phyloP scores from a whole-genome alignment of 2,329 filamentous ascomycete genomes.

The Zymoseptoria tritici region DNA sequence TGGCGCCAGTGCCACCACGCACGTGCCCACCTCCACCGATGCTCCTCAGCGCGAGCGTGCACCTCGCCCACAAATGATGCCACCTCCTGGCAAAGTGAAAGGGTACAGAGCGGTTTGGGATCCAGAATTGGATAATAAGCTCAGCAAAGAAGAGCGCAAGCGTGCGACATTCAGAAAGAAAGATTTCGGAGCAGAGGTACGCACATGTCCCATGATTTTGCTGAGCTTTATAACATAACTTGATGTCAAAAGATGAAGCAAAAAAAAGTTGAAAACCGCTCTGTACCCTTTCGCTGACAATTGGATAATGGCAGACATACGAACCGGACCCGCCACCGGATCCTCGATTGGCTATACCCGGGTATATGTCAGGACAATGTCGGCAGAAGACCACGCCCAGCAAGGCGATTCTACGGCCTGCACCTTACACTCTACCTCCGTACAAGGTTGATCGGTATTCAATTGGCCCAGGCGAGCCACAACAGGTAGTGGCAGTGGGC shows the following conservation, averaged over 20 bases:
- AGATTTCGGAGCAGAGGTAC: conserved; percentile 36
- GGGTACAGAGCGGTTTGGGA: conserved; percentile 56
- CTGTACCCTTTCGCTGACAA: conserved; percentile 35
- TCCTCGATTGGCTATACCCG: conserved; percentile 65
- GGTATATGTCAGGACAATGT: conserved; percentile 48
- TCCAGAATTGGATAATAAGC: conserved; percentile 53
- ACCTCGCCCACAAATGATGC: conserved; percentile 42
- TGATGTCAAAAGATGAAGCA: conserved; percentile 18
- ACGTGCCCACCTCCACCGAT: conserved; percentile 22
- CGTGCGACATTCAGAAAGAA: conserved; percentile 27
- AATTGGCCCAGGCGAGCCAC: conserved; percentile 79
- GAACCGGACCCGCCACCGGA: conserved; percentile 65
- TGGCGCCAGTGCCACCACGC: conserved; percentile 16
- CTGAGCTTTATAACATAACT: conserved; percentile 32
- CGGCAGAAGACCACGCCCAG: conserved; percentile 49
- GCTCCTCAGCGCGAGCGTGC: conserved; percentile 25
- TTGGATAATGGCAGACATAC: conserved; percentile 49
- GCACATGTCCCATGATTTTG: conserved; percentile 31
- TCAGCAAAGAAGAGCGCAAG: conserved; percentile 51
- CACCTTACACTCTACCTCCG: conserved; percentile 72
- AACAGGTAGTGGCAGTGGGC: conserved; percentile 88
- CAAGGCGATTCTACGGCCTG: conserved; percentile 63
- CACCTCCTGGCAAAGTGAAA: conserved; percentile 45
- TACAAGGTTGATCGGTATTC: conserved; percentile 82
- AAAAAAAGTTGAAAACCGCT: conserved; percentile 25